Base-by-base conservation (phyloP, 345 rosid genomes). In the Citrus cavaleriei region DNA sequence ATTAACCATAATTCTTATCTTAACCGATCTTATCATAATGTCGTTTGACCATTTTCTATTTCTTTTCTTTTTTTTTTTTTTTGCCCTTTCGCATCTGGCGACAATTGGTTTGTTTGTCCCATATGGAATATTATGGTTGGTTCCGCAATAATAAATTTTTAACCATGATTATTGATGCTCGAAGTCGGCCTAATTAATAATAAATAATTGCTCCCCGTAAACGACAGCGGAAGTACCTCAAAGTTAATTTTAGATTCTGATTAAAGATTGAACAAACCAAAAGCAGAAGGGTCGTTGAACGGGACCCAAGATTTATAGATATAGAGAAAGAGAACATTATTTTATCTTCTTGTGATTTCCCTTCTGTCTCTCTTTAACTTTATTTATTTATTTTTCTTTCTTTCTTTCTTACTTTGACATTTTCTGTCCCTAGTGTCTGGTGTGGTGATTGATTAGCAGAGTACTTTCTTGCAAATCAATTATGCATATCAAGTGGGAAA, bases 171-270 rank as follows among this genome's bases (percentile, higher is more conserved):
- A 62, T 62, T 28, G 24, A 27, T 51, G 72, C 77, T 73, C 73
- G 77, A 54, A 72, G 21, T 57, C 22, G 8, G 49, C 77, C 7
- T 49, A 7, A 64, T 65, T 51, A 40, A 76, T 51, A 40, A 70
- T 73, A 59, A 70, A 64, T 80, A 66, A 54, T 82, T 78, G 62
- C 34, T 12, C 40, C 40, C 32, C 40, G 16, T 46, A 77, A 78
- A 78, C 57, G 30, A 61, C 46, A 67, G 66, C 10, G 2, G 27
- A 77, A 78, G 79, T 63, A 78, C 85, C 76, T 27, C n/a, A 81
- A 81, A 79, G 82, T 70, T 60, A n/a, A 59, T 58, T 67, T 46
- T 79, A 72, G 87, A 82, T 81, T 86, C 86, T 77, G 76, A 55
- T 63, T 14, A 46, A 49, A 64, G 80, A 35, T 72, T 69, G 24